phyloP scores from a whole-genome alignment of 2,329 filamentous ascomycete genomes.

The Cercospora zeina region DNA sequence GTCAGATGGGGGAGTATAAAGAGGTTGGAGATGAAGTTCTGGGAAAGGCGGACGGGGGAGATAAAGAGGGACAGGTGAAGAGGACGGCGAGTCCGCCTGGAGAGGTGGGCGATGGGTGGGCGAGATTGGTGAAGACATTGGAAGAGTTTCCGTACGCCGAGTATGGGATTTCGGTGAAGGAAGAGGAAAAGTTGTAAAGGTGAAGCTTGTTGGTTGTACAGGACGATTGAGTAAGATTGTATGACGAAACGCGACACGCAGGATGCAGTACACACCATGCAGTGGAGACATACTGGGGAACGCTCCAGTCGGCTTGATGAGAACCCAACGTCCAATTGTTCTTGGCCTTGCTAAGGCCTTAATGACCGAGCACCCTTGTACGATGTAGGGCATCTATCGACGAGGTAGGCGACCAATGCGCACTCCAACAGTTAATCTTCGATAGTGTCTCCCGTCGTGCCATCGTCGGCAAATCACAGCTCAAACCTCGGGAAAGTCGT shows the following conservation, averaged over 20 bases:
- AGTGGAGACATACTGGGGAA: background rate
- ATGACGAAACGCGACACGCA: background rate
- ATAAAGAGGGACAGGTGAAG: slow-evolving; percentile 10
- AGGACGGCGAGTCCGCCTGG: slow-evolving; percentile 45
- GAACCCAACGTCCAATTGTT: background rate
- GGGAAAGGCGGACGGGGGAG: slow-evolving; percentile 32
- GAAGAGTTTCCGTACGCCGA: slow-evolving; percentile 61
- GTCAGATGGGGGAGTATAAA: slow-evolving; percentile 70
- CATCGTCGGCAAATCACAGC: background rate
- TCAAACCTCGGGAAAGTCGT: background rate
- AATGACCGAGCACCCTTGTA: no score
- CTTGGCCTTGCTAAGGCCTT: background rate
- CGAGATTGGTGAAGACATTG: slow-evolving; percentile 53
- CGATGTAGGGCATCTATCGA: background rate
- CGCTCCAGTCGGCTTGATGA: background rate
- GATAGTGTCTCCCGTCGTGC: background rate
- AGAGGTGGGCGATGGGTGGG: slow-evolving; percentile 62
- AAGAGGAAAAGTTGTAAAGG: slow-evolving; percentile 22
- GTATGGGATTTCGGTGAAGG: slow-evolving; percentile 55
- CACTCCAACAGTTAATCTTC: no score
- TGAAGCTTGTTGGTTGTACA: background rate
- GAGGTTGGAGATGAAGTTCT: slow-evolving; percentile 40
- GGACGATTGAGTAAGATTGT: background rate
- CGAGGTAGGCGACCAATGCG: background rate
- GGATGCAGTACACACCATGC: background rate